Percentiles rank a stretch among this genome's conserved stretches.
These are phyloP conservation scores for Geoglossum cookeanum DNA, from an alignment of 2,329 filamentous ascomycete genomes.

Conservation along the genomic window DNA sequence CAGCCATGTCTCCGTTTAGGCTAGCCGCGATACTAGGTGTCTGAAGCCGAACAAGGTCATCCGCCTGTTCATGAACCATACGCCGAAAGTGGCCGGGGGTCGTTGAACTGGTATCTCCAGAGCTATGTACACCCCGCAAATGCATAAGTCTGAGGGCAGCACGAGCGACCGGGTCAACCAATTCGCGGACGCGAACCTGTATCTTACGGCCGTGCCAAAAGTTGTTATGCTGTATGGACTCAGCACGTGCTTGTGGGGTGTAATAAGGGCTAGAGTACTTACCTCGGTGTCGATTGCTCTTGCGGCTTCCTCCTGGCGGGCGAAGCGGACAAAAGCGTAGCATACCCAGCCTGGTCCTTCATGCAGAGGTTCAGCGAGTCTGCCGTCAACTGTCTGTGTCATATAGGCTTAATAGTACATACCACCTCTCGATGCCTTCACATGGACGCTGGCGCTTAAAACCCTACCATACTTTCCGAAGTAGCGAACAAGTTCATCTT, in stretches of 20 bases:
- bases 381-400: background rate
- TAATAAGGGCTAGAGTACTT: background rate
- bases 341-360: slow-evolving; percentile 1
- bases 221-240: background rate
- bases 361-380: background rate
- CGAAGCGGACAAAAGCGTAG: slow-evolving; percentile 1
- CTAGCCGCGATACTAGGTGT: background rate
- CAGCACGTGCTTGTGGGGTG: background rate
- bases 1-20: background rate
- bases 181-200: slow-evolving; percentile 1
- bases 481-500: background rate
- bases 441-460: background rate
- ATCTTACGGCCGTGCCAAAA: slow-evolving; percentile 1
- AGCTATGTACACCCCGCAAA: background rate
- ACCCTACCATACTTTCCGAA: slow-evolving; percentile 3
- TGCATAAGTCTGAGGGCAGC: slow-evolving; percentile 1
- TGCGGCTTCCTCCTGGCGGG: background rate
- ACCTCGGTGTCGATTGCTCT: background rate
- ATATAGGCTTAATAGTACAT: background rate
- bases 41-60: background rate
- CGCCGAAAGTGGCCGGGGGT: background rate
- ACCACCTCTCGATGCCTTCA: slow-evolving; percentile 1
- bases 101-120: background rate
- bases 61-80: background rate
- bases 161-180: background rate